Percentiles rank a stretch among this genome's conserved stretches.
Evolutionary conservation across 345 rosid genomes (phyloP).

Genomic region (Corchorus capsularis): DNA sequence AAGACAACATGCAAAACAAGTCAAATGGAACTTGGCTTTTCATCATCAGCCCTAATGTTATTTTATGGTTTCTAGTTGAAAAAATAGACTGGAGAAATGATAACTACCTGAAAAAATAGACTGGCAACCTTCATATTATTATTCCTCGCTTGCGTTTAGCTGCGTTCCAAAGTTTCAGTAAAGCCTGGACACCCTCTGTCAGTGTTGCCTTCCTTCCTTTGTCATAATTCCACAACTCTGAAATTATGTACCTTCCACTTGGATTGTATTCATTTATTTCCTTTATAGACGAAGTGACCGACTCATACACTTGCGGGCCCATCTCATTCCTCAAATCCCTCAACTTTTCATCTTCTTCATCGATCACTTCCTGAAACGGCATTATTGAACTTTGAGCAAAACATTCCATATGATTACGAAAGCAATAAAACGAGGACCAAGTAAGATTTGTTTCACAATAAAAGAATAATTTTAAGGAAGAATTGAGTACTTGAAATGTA

Average conservation of each 20-base stretch:
- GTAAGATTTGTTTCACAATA: background rate
- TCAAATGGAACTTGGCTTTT: background rate
- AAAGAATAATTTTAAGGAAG: background rate
- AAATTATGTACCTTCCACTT: conserved; percentile 79
- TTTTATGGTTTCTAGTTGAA: background rate
- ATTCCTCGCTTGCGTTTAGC: conserved; percentile 40
- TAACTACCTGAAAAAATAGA: background rate
- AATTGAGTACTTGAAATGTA: background rate
- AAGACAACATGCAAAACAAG: too few relatives aligned
- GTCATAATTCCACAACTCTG: conserved; percentile 78
- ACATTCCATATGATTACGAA: background rate
- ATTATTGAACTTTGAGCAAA: conserved; percentile 6
- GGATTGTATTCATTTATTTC: conserved; percentile 92
- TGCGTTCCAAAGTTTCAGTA: conserved; percentile 56
- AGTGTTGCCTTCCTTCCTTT: conserved; percentile 67
- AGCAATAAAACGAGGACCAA: conserved; percentile 12
- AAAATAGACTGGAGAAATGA: background rate
- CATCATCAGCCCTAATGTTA: background rate
- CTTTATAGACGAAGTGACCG: conserved; percentile 62
- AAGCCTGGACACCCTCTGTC: conserved; percentile 57
- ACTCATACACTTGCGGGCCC: conserved; percentile 58
- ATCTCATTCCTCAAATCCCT: conserved; percentile 53
- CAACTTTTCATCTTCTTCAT: conserved; percentile 69
- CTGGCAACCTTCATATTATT: conserved; percentile 30
- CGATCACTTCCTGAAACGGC: conserved; percentile 60